A percentile compares a stretch with the other conserved stretches of the same genome.
These are phyloP conservation scores for Boletus reticuloceps DNA, from an alignment of 768 basidiomycete genomes.

Conservation along the genomic window DNA sequence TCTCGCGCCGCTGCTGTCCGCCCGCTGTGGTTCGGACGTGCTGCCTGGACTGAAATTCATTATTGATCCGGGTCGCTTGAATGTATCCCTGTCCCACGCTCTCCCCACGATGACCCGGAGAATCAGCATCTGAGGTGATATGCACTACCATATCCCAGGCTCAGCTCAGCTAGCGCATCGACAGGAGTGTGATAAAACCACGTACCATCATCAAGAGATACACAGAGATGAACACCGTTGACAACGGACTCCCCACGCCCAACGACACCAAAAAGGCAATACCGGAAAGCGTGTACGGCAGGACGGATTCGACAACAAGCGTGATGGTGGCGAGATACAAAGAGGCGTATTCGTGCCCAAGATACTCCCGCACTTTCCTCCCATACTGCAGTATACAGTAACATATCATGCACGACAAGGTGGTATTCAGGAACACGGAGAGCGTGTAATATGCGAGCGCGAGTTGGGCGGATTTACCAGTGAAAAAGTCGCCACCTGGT, in stretches of 20 bases:
- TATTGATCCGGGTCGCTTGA: too few species aligned
- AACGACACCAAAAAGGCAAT: constrained; percentile 23
- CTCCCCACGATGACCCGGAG: too few species aligned
- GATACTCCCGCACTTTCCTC: neutral
- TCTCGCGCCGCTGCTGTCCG: too few species aligned
- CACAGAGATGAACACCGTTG: constrained; percentile 9
- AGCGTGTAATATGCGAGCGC: constrained; percentile 17
- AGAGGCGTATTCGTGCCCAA: constrained; percentile 18
- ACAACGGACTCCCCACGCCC: constrained; percentile 12
- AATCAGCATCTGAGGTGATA: too few species aligned
- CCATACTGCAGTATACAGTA: constrained; percentile 15
- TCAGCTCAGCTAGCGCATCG: neutral
- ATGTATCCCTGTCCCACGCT: too few species aligned
- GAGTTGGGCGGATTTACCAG: constrained; percentile 6
- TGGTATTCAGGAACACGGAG: constrained; percentile 14
- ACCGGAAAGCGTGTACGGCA: constrained; percentile 25
- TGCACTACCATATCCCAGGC: too few species aligned
- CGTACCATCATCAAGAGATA: constrained; percentile 22
- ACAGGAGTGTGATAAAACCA: neutral
- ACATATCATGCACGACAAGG: constrained; percentile 23
- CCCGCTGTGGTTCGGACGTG: too few species aligned
- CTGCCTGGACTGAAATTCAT: too few species aligned
- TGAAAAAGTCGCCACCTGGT: constrained; percentile 19
- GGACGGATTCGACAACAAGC: constrained; percentile 21
- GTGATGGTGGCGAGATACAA: constrained; percentile 13